These are phyloP conservation scores for Alliaria petiolata DNA, from an alignment of 345 rosid genomes.

Conservation along the genomic window DNA sequence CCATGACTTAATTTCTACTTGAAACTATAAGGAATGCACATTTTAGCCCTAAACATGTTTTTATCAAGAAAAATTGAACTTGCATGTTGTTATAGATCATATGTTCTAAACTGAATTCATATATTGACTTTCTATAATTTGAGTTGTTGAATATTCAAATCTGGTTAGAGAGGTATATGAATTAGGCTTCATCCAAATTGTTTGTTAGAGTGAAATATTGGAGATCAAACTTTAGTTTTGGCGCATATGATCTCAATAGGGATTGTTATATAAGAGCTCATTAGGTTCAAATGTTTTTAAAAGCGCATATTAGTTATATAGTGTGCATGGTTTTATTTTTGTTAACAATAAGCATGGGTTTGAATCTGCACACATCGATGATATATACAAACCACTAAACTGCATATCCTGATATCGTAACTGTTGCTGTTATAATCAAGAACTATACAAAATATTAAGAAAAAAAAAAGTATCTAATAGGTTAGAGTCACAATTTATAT, in stretches of 20 bases:
- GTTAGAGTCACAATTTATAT: neutral
- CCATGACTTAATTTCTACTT: neutral
- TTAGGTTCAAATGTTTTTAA: neutral
- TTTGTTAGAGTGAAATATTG: neutral
- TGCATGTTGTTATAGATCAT: neutral
- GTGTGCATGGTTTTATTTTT: neutral
- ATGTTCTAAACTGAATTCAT: neutral
- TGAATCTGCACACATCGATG: too few species aligned
- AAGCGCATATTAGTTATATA: neutral
- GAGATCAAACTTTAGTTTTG: neutral
- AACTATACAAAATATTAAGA: neutral
- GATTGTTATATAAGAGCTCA: neutral
- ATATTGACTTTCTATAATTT: neutral
- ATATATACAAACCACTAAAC: neutral
- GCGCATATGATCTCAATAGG: neutral
- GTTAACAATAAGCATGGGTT: too few species aligned
- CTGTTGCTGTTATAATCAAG: neutral
- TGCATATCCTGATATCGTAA: too few species aligned
- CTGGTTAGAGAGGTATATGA: neutral
- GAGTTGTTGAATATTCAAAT: neutral
- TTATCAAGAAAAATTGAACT: neutral
- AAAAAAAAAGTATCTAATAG: neutral
- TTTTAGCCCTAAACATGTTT: neutral
- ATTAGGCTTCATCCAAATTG: neutral
- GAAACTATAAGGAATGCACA: neutral